These are phyloP conservation scores for Dothideomycetidae sp. DNA, from an alignment of 2,329 filamentous ascomycete genomes.

Conservation along the genomic window DNA sequence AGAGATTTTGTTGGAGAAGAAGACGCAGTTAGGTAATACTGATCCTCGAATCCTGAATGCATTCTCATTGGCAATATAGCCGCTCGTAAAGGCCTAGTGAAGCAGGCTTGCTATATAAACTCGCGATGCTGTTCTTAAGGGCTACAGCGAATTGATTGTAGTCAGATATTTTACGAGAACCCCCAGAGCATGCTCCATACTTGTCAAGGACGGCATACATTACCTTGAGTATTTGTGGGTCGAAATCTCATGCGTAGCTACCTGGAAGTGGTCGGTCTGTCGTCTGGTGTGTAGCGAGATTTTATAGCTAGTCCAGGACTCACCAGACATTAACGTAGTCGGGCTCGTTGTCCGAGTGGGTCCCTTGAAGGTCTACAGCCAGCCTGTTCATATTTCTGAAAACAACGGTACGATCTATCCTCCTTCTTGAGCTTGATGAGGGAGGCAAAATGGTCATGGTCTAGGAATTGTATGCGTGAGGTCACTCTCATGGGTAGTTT, in stretches of 20 bases:
- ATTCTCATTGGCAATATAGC: slow-evolving; percentile 96
- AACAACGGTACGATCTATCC: slow-evolving; percentile 98
- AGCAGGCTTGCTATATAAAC: slow-evolving; percentile 79
- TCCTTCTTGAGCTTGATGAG: too few species aligned
- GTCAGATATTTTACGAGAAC: slow-evolving; percentile 96
- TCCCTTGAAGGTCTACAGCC: slow-evolving; percentile 87
- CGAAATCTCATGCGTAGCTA: slow-evolving; percentile 98
- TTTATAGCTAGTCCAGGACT: slow-evolving; percentile 94
- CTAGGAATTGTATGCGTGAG: too few species aligned
- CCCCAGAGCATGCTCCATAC: slow-evolving; percentile 89
- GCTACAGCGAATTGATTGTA: slow-evolving; percentile 90
- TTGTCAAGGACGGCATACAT: slow-evolving; percentile 93
- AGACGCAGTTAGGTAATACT: slow-evolving; percentile 90
- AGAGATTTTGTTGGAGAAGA: slow-evolving; percentile 79
- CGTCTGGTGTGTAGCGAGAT: too few species aligned
- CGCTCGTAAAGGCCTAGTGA: slow-evolving; percentile 92
- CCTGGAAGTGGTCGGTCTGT: too few species aligned
- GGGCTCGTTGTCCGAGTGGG: slow-evolving; percentile 70
- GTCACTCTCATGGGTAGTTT: too few species aligned
- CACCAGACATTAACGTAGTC: slow-evolving; percentile 96
- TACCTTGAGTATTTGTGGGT: slow-evolving; percentile 65
- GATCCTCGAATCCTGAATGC: slow-evolving; percentile 88
- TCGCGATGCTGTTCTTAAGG: slow-evolving; percentile 68
- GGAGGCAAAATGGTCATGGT: too few species aligned
- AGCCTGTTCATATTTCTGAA: slow-evolving; percentile 99